These are phyloP conservation scores for Peltaster fructicola DNA, from an alignment of 2,329 filamentous ascomycete genomes.

Conservation along the genomic window DNA sequence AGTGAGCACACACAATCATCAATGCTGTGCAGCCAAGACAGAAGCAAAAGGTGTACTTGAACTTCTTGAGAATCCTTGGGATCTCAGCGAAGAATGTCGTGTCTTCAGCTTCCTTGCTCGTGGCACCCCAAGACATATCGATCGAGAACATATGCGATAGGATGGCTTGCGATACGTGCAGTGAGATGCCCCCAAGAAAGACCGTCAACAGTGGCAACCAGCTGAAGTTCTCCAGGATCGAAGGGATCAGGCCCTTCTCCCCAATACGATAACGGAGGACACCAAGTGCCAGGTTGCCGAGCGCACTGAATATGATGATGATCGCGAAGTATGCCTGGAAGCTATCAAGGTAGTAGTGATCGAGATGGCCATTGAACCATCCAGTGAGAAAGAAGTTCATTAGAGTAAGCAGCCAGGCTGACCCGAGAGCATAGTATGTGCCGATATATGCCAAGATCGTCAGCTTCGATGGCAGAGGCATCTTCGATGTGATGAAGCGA, in stretches of 20 bases:
- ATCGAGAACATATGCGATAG: constrained; percentile 23
- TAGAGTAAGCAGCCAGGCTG: constrained; percentile 55
- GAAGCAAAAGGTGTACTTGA: constrained; percentile 37
- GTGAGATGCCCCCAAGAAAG: constrained; percentile 24
- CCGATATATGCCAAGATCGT: constrained; percentile 63
- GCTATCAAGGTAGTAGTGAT: constrained; percentile 64
- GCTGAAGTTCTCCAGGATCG: constrained; percentile 39
- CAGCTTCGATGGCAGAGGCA: constrained; percentile 58
- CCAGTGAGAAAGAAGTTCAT: constrained; percentile 61
- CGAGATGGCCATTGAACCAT: constrained; percentile 60
- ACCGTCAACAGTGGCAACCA: constrained; percentile 38
- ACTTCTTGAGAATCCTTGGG: constrained; percentile 35
- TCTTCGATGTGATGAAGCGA: constrained; percentile 53
- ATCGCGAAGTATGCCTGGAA: constrained; percentile 71
- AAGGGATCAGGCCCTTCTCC: constrained; percentile 40
- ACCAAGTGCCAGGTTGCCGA: constrained; percentile 55
- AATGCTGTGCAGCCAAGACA: constrained; percentile 28
- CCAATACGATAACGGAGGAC: constrained; percentile 55
- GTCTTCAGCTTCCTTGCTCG: constrained; percentile 39
- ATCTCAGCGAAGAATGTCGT: constrained; percentile 41
- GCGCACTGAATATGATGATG: constrained; percentile 58
- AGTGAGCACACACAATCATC: constrained; percentile 32
- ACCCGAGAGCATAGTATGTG: constrained; percentile 64
- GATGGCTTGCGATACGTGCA: constrained; percentile 24
- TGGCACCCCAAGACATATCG: constrained; percentile 35